Evolutionary conservation across 2,329 filamentous ascomycete genomes (phyloP).

Genomic region (Calonectria henricotiae): DNA sequence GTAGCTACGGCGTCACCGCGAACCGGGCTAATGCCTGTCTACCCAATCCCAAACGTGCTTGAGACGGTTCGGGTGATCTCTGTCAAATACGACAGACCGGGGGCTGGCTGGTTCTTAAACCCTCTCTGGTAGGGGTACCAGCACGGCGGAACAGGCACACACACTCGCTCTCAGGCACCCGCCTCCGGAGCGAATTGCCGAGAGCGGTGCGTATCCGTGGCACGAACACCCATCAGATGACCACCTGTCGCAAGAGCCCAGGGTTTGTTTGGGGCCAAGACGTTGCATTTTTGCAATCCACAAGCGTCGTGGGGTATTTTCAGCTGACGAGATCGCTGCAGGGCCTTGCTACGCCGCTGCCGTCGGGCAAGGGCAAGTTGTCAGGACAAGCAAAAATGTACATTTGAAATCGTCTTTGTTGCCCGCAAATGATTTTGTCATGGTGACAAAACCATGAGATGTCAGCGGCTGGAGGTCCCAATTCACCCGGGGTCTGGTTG

Average conservation of each 20-base stretch:
- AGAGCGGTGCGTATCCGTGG: slow-evolving; percentile 43
- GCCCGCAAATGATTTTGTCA: background rate
- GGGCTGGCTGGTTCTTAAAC: slow-evolving; percentile 43
- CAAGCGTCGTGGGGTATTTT: slow-evolving; percentile 25
- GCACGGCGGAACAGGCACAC: slow-evolving; percentile 46
- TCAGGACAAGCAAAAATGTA: slow-evolving; percentile 13
- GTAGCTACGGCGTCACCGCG: slow-evolving; percentile 51
- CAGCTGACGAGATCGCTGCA: slow-evolving; percentile 35
- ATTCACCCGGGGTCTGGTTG: slow-evolving; percentile 22
- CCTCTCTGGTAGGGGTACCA: slow-evolving; percentile 47
- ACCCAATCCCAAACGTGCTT: slow-evolving; percentile 50
- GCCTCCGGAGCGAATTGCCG: slow-evolving; percentile 47
- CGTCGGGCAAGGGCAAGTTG: slow-evolving; percentile 21
- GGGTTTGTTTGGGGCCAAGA: slow-evolving; percentile 38
- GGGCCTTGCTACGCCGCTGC: slow-evolving; percentile 25
- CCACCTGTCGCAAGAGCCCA: slow-evolving; percentile 16
- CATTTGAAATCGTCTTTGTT: slow-evolving; percentile 27
- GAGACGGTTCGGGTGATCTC: slow-evolving; percentile 47
- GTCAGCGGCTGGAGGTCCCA: slow-evolving; percentile 18
- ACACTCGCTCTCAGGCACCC: slow-evolving; percentile 15
- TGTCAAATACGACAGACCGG: slow-evolving; percentile 42
- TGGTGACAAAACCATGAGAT: slow-evolving; percentile 23
- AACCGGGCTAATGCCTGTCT: slow-evolving; percentile 31
- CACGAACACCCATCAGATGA: slow-evolving; percentile 44
- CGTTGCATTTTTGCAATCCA: slow-evolving; percentile 40